These are phyloP conservation scores for Microdochium paspali DNA, from an alignment of 2,329 filamentous ascomycete genomes.

Conservation along the genomic window DNA sequence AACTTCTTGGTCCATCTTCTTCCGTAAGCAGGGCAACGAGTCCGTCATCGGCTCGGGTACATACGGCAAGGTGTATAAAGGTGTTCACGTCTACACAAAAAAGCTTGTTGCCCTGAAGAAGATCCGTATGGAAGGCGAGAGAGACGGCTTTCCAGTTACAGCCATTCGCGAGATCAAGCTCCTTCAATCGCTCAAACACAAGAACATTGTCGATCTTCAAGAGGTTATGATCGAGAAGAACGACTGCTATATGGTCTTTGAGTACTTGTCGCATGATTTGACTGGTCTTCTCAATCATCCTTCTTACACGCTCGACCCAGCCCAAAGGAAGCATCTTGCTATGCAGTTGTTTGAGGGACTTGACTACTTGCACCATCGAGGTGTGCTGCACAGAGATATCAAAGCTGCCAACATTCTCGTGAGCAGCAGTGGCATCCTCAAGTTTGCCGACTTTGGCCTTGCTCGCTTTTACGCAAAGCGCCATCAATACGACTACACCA, in stretches of 20 bases:
- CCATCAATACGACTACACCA: slow-evolving; percentile 89
- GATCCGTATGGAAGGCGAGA: slow-evolving; percentile 88
- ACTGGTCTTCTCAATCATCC: slow-evolving; percentile 94
- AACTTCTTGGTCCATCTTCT: slow-evolving; percentile 82
- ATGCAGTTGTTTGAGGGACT: slow-evolving; percentile 90
- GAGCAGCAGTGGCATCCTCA: not conserved
- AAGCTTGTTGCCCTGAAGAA: slow-evolving; percentile 78
- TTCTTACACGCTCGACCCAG: slow-evolving; percentile 71
- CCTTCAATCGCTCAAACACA: slow-evolving; percentile 74
- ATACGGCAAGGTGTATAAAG: slow-evolving; percentile 93
- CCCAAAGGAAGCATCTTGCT: slow-evolving; percentile 88
- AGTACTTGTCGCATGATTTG: slow-evolving; percentile 92
- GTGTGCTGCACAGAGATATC: slow-evolving; percentile 94
- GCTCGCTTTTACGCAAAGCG: slow-evolving; percentile 94
- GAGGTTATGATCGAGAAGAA: slow-evolving; percentile 98
- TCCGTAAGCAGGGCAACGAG: slow-evolving; percentile 91
- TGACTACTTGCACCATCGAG: slow-evolving; percentile 83
- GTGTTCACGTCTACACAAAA: slow-evolving; percentile 84
- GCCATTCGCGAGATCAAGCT: slow-evolving; percentile 87
- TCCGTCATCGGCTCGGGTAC: slow-evolving; percentile 93
- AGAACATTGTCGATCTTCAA: slow-evolving; percentile 72
- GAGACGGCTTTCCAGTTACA: slow-evolving; percentile 84
- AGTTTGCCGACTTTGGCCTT: slow-evolving; percentile 85
- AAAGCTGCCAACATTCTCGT: slow-evolving; percentile 1
- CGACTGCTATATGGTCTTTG: slow-evolving; percentile 99